Base-by-base conservation (phyloP, 306 rosid species). In the Quercus parvula region DNA sequence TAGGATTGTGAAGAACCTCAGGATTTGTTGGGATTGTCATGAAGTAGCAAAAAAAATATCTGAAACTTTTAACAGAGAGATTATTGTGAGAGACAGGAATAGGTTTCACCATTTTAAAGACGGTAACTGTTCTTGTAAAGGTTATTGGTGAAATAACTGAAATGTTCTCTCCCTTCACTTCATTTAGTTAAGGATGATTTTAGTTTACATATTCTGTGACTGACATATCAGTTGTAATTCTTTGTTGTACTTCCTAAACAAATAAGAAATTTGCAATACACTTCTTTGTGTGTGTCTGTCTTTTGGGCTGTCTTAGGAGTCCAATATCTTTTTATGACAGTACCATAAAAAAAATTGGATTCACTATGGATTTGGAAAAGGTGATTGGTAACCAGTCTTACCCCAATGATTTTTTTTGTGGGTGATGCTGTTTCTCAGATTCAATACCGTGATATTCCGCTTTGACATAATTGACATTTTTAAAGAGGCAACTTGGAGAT, bases 1-100 rank as follows among this genome's bases (percentile, higher is more conserved):
- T 77, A 64, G 83, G 82, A 83, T 88, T 56, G 89, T 83, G 73
- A 87, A 89, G 84, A 85, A 83, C 78, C 84, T 85, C 17, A 70
- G 88, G 75, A 82, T 85, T 52, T 87, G 84, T 73, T 82, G 79
- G 88, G 84, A 85, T 75, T 89, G 93, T 70, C 96, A 89, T 70
- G 90, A 87, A 18, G 91, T 81, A 15, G 75, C 90, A 51, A 89
- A 86, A 70, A 68, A 89, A 85, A 83, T 87, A 31, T 86, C 92
- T 28, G 81, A 79, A 71, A 13, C 78, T 79, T 91, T 69, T 56
- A 35, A 72, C n/a, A 77, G 86, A 52, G 83, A 84, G 61, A 89
- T 89, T 71, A 74, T 83, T 68, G 82, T 89, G 11, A 81, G 92
- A 83, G 89, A 89, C 76, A 79, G 92, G 84, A 88, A 88, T 8